Base-by-base conservation (phyloP, 176 grass and related monocot species). In the Musa schizocarpa region DNA sequence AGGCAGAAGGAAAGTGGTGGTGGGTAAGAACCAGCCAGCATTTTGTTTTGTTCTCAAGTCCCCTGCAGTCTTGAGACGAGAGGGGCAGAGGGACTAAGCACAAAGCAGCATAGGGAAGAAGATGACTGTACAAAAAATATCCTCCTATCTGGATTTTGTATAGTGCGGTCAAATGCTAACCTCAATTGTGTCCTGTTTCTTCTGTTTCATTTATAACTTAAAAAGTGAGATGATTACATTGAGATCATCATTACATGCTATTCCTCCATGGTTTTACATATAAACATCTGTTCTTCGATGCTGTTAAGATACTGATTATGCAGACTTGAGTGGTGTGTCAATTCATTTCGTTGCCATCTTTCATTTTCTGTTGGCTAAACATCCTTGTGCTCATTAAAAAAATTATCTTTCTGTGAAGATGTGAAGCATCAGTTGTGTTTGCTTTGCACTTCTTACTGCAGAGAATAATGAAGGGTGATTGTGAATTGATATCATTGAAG, bases 91-190 rank as follows among this genome's bases (percentile, higher is more conserved):
- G 21, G 71, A 52, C 19, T 22, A 25, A n/a, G 43, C 48, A 21
- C 43, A 26, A 24, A 52, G 20, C 68, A 70, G 13, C 51, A 9
- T 70, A 51, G 68, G 43, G 72, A 74, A 57, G 23, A 56, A 74
- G 25, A 9, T 9, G 53, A 54, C 52, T 74, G 72, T 74, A 74
- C 53, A 57, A 74, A 74, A 56, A 7, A 13, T 57, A 12, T 26
- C 72, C 72, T 74, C 52, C 57, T 74, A 74, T 58, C 50, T 71
- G n/a, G 68, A 54, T 56, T 74, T 74, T 74, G 53, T 74, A 74
- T 74, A 56, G 23, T 74, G 72, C 72, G 14, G 72, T 74, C 50
- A 54, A 74, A 74, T 74, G 72, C 72, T 74, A 70, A 70, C 68
- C 68, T 20, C 68, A 17, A 70, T 51, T 19, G 51, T 19, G 43